Percentiles rank a stretch among this genome's conserved stretches.
These are phyloP conservation scores for Graphilbum fragrans DNA, from an alignment of 2,329 filamentous ascomycete genomes.

Conservation along the genomic window DNA sequence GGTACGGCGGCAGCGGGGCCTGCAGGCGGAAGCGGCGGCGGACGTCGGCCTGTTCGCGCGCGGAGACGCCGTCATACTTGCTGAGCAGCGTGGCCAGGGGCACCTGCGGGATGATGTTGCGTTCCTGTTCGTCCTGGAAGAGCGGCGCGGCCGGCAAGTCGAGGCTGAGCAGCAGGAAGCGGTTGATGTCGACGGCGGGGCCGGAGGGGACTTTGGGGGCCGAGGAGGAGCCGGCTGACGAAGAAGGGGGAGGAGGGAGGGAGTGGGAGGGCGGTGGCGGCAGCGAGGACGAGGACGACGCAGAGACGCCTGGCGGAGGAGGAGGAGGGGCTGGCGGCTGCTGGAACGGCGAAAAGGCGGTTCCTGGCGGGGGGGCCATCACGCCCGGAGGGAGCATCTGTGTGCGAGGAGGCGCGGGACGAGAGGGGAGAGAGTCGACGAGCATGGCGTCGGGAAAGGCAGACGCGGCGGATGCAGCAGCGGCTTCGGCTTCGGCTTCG, in stretches of 20 bases:
- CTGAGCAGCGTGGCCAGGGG: conserved; percentile 70
- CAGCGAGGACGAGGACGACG: not conserved
- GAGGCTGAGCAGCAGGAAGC: conserved; percentile 85
- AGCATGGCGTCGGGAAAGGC: conserved; percentile 7
- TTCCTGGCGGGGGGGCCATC: not conserved
- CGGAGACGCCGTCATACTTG: conserved; percentile 83
- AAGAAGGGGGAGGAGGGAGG: not conserved
- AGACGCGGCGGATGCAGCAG: not conserved
- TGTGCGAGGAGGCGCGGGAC: not conserved
- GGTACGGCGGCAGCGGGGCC: conserved; percentile 81
- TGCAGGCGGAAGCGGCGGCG: conserved; percentile 81
- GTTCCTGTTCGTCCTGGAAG: conserved; percentile 88
- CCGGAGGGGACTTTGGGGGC: conserved; percentile 31
- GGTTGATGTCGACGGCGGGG: conserved; percentile 63
- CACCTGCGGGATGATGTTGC: conserved; percentile 92
- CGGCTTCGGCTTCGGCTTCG: not conserved
- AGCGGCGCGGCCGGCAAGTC: conserved; percentile 85
- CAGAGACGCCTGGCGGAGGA: not conserved
- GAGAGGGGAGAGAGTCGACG: conserved; percentile 5
- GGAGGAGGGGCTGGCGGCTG: conserved; percentile 4
- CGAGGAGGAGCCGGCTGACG: not conserved
- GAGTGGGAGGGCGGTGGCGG: conserved; percentile 1
- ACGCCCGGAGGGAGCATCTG: not conserved
- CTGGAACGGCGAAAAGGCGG: not conserved
- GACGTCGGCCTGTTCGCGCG: conserved; percentile 81